Evolutionary conservation across 352 stramenopile species (phyloP).

Genomic region (Pythium diclinum): DNA sequence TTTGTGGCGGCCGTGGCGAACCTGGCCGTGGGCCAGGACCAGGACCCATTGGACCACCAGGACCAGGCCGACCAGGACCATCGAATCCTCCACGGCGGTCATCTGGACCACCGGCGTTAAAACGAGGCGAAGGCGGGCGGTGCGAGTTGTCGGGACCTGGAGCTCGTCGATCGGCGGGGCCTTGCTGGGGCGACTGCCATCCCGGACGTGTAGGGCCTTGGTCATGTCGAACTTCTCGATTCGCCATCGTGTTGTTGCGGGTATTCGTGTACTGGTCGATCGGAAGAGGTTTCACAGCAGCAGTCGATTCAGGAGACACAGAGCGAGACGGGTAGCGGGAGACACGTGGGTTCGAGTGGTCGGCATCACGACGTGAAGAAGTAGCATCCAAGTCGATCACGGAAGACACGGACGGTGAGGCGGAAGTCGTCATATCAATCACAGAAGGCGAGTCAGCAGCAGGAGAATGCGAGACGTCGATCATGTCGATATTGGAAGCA

Average conservation of each 20-base stretch:
- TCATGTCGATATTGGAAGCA: background rate
- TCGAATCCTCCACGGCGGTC: slow-evolving; percentile 2
- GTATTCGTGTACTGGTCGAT: slow-evolving; percentile 13
- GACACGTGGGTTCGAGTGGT: background rate
- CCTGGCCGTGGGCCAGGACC: background rate
- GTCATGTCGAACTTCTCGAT: background rate
- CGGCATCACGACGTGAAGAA: background rate
- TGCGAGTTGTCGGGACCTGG: background rate
- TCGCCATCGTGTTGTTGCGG: slow-evolving; percentile 5
- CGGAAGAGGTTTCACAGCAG: background rate
- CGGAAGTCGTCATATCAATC: slow-evolving; percentile 3
- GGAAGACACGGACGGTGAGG: background rate
- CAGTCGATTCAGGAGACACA: background rate
- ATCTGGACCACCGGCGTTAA: background rate
- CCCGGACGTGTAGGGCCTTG: background rate
- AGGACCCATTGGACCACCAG: background rate
- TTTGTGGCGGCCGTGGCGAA: background rate
- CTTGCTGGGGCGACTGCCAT: slow-evolving; percentile 9
- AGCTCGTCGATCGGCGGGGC: slow-evolving; percentile 9
- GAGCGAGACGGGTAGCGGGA: background rate
- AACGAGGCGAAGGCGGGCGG: background rate
- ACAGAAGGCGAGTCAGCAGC: background rate
- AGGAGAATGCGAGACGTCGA: background rate
- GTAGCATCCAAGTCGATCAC: background rate
- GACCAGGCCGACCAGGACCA: slow-evolving; percentile 1